Base-by-base conservation (phyloP, 2,329 filamentous ascomycete genomes). In the Conoideocrella luteorostrata region DNA sequence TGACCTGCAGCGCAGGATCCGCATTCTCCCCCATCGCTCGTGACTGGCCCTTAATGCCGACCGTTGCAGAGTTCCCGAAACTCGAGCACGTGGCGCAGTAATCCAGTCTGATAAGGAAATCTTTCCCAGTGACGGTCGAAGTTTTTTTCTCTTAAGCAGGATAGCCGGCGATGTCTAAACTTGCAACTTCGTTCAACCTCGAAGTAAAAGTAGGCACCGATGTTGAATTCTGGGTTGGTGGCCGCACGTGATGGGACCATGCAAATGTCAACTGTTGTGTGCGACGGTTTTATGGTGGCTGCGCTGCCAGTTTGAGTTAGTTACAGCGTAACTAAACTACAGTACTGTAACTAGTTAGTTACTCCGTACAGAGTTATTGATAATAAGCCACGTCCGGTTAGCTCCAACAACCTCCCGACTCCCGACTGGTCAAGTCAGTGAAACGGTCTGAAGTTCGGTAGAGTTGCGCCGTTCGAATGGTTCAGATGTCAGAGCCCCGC, bases 1-100 rank as follows among this genome's bases (percentile, higher is more conserved):
- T 86, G 37, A 88, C 80, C 65, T 88, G 83, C 65, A 88, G 67
- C 32, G 78, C 77, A 60, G 78, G 73, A 45, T 60, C 50, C 40
- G 51, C 46, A 36, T 54, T 46, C 35, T 56, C 51, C 37, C 52
- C 53, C 56, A 53, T 56, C 46, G 54, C 57, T 15, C 35, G 20
- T 12, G 24, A 12, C 26, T 20, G 22, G 3, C 21, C 21, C 4
- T 21, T 12, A 13, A 17, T 26, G 21, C 34, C 18, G 18, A 23
- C 28, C 20, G 11, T 21, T 21, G 32, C 20, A 18, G 17, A n/a
- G 24, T 13, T 17, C n/a, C 33, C 18, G 17, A 26, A 18, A 20
- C 10, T 10, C 39, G 26, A 33, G 28, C 17, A 18, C 33, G 33
- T 7, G 17, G 22, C 15, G 26, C 24, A 12, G 21, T n/a, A 9